Conservation (phyloP, 495 filamentous ascomycete species). For the Penicillium riverlandense region DNA sequence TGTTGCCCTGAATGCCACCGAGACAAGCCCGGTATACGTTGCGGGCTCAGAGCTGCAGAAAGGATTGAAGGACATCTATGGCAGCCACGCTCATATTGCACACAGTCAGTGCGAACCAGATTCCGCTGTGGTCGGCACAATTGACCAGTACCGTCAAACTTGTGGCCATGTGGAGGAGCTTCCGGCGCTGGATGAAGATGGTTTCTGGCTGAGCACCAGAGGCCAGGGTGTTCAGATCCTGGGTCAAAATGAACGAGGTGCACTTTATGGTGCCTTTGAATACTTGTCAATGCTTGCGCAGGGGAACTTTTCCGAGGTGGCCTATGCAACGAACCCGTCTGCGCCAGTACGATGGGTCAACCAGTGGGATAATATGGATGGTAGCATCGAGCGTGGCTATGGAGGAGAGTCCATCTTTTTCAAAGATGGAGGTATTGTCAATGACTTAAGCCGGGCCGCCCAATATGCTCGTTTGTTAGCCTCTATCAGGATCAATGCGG, state of each 20-base stretch:
- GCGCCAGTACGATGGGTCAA: conserved; percentile 64
- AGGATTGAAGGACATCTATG: conserved; percentile 50
- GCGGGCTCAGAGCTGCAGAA: conserved; percentile 54
- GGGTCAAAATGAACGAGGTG: conserved; percentile 60
- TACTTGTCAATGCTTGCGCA: conserved; percentile 59
- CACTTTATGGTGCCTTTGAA: conserved; percentile 63
- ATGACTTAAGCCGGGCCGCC: conserved; percentile 49
- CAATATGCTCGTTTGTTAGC: conserved; percentile 63
- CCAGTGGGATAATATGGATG: conserved; percentile 70
- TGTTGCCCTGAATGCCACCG: conserved; percentile 45
- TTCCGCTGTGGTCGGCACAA: conserved; percentile 49
- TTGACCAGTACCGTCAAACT: conserved; percentile 38
- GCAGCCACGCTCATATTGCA: conserved; percentile 29
- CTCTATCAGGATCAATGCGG: conserved; percentile 59
- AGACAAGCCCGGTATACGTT: conserved; percentile 46
- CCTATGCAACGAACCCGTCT: conserved; percentile 48
- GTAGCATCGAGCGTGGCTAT: conserved; percentile 63
- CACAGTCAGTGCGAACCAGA: conserved; percentile 14
- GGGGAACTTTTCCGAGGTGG: conserved; percentile 49
- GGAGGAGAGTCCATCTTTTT: conserved; percentile 68
- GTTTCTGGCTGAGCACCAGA: conserved; percentile 51
- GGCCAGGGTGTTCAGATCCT: conserved; percentile 47
- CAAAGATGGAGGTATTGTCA: conserved; percentile 40
- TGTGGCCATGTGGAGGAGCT: conserved; percentile 23
- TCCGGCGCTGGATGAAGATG: conserved; percentile 50